A percentile compares a stretch with the other conserved stretches of the same genome.
Evolutionary conservation across 768 basidiomycete genomes (phyloP).

Genomic region (Fibroporia radiculosa): DNA sequence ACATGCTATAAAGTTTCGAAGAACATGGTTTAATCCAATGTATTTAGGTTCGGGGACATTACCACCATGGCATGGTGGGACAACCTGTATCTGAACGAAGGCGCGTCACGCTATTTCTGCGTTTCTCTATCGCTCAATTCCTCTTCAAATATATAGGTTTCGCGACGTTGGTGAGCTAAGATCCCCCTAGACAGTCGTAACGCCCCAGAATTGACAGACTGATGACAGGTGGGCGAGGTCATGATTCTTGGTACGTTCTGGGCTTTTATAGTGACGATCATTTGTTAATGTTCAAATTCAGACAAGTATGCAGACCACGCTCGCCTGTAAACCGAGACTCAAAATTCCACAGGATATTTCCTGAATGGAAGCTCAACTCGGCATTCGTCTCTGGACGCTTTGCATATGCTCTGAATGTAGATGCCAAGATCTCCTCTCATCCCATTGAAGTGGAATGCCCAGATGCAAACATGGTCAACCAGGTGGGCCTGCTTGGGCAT

Average conservation of each 20-base stretch:
- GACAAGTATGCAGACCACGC: conserved; percentile 33
- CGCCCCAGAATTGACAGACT: too few relatives aligned
- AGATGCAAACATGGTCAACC: conserved; percentile 79
- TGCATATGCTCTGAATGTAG: conserved; percentile 70
- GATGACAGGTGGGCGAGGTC: conserved; percentile 73
- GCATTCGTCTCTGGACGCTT: conserved; percentile 75
- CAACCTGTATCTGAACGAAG: conserved; percentile 78
- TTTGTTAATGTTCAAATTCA: conserved; percentile 15
- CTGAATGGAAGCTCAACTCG: conserved; percentile 82
- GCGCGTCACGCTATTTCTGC: conserved; percentile 27
- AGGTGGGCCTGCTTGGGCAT: conserved; percentile 31
- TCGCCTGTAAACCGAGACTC: neutral
- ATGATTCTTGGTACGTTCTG: conserved; percentile 56
- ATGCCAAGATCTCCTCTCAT: conserved; percentile 84
- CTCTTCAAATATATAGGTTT: conserved; percentile 46
- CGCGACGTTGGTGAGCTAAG: conserved; percentile 59
- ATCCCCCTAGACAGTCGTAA: neutral
- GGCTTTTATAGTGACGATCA: conserved; percentile 8
- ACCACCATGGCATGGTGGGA: conserved; percentile 95
- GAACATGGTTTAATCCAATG: neutral
- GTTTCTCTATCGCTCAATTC: neutral
- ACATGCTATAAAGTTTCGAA: too few relatives aligned
- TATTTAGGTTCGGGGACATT: conserved; percentile 78
- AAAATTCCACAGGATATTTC: conserved; percentile 48
- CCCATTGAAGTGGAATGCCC: conserved; percentile 93